Evolutionary conservation across 148 eudicot species (phyloP).

Genomic region (Persicaria tinctoria): DNA sequence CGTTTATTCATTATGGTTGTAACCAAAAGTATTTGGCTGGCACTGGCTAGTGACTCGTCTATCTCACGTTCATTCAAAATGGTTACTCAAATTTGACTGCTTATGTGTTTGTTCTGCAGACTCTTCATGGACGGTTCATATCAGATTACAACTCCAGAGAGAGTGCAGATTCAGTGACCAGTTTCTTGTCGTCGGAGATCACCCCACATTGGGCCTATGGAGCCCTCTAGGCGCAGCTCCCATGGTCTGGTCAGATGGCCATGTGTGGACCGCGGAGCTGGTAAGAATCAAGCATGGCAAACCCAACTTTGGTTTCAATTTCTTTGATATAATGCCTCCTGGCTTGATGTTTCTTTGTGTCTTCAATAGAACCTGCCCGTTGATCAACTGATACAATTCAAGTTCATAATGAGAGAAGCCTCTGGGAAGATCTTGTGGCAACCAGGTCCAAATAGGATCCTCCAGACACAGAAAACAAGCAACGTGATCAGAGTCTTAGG

Average conservation of each 20-base stretch:
- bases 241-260: conserved; percentile 54
- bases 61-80: too few species aligned
- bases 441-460: conserved; percentile 28
- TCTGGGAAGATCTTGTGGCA: conserved; percentile 29
- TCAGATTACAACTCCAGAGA: conserved; percentile 37
- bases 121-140: conserved; percentile 28
- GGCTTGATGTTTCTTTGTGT: not conserved
- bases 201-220: conserved; percentile 49
- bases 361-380: conserved; percentile 23
- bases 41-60: too few species aligned
- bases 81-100: too few species aligned
- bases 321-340: not conserved
- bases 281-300: conserved; percentile 21
- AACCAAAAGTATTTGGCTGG: too few species aligned
- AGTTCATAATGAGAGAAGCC: conserved; percentile 19
- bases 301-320: not conserved
- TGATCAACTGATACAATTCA: conserved; percentile 22
- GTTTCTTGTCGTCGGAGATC: conserved; percentile 45
- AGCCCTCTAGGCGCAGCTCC: conserved; percentile 45
- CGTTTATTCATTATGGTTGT: too few species aligned
- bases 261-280: conserved; percentile 46
- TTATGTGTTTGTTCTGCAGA: conserved; percentile 13
- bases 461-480: conserved; percentile 24
- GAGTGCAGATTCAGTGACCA: conserved; percentile 51
- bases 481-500: conserved; percentile 18